Conservation (phyloP, 2,329 filamentous ascomycete genomes). For the Microdochium paspali region DNA sequence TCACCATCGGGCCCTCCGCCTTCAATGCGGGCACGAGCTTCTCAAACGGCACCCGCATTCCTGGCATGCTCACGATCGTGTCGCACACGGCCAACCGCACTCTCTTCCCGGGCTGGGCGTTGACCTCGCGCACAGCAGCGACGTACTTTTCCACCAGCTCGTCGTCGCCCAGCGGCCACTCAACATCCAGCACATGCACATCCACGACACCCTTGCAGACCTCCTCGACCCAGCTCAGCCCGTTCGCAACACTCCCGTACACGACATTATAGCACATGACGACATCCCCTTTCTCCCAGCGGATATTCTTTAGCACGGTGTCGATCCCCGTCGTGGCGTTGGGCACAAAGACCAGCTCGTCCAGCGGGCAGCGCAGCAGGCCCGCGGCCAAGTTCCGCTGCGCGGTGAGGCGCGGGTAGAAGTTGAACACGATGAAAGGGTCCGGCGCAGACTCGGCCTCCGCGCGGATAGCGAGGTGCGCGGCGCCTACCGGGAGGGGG, state of each 20-base stretch:
- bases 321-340: slow-evolving; percentile 58
- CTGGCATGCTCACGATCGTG: slow-evolving; percentile 53
- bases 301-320: slow-evolving; percentile 51
- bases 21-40: slow-evolving; percentile 42
- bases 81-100: slow-evolving; percentile 56
- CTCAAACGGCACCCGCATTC: slow-evolving; percentile 57
- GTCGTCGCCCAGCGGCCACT: slow-evolving; percentile 44
- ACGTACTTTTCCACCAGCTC: slow-evolving; percentile 45
- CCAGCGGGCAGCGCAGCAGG: slow-evolving; percentile 8
- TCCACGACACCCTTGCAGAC: slow-evolving; percentile 24
- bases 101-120: slow-evolving; percentile 28
- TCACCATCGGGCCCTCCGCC: slow-evolving; percentile 45
- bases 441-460: slow-evolving; percentile 16
- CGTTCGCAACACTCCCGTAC: slow-evolving; percentile 53
- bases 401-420: slow-evolving; percentile 8
- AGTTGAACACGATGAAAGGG: slow-evolving; percentile 17
- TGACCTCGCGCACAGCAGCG: slow-evolving; percentile 24
- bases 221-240: slow-evolving; percentile 47
- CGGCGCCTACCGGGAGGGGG: slow-evolving; percentile 11
- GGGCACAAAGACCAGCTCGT: slow-evolving; percentile 44
- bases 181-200: slow-evolving; percentile 35
- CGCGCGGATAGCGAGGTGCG: slow-evolving; percentile 10
- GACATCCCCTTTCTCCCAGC: slow-evolving; percentile 43
- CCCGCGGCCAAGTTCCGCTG: slow-evolving; percentile 9
- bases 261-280: slow-evolving; percentile 55